These are phyloP conservation scores for Ophiostoma novo-ulmi DNA, from an alignment of 2,329 filamentous ascomycete species.

Conservation along the genomic window DNA sequence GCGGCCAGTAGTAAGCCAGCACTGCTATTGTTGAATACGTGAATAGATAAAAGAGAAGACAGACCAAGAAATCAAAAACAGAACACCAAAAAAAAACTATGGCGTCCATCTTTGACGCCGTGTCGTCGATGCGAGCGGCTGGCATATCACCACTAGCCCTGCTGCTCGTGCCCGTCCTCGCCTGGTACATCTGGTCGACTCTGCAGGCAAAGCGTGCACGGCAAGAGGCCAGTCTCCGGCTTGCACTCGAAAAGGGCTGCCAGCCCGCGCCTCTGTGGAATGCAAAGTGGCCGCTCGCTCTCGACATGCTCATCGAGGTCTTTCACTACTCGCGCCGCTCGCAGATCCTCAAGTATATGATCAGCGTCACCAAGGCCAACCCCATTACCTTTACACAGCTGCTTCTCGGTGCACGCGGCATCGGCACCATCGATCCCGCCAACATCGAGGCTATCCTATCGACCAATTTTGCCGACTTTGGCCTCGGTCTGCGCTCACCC, in stretches of 20 bases:
- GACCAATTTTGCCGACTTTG: constrained; percentile 40
- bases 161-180: neutral
- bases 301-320: constrained; percentile 13
- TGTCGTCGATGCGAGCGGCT: neutral
- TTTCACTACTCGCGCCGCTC: neutral
- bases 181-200: neutral
- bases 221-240: neutral
- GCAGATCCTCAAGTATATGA: neutral
- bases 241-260: neutral
- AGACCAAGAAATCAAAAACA: neutral
- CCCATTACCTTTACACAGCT: neutral
- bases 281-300: constrained; percentile 7
- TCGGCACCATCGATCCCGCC: constrained; percentile 8
- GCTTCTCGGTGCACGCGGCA: constrained; percentile 12
- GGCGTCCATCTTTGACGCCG: neutral
- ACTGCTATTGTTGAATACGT: no score
- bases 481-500: constrained; percentile 28
- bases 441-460: constrained; percentile 31
- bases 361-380: constrained; percentile 12
- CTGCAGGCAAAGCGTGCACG: neutral
- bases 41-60: no score
- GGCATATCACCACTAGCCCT: neutral
- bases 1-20: no score
- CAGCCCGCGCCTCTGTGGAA: constrained; percentile 6
- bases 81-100: neutral